Evolutionary conservation across 768 basidiomycete genomes (phyloP), one percentile per base, ranked within the genome.

Genomic region (Dioszegia hungarica): DNA sequence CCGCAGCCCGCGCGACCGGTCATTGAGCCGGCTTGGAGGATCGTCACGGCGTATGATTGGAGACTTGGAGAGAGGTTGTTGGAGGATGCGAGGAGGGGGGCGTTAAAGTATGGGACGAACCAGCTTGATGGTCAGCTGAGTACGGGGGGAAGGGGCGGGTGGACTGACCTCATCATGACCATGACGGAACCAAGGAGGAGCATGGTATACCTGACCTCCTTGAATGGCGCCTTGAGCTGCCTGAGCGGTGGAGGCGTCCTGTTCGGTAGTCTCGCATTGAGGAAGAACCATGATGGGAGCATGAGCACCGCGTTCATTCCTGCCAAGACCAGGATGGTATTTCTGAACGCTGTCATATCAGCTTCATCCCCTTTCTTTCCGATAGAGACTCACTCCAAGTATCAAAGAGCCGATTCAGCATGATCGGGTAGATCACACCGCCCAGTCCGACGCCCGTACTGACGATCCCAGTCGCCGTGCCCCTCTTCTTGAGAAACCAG

Each of bases 391-490:
- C 39, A 70, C 68, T 46, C 34, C 64, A 44, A 36, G 56, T 34
- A 27, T 61, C 59, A 38, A 75, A 66, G 0, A 75, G 57, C 31
- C 59, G 51, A 27, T 62, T 61, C 12, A 75, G 56, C 27, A 63
- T 60, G 54, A 75, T 75, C 3, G 73, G 73, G 52, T 73, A 68
- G 45, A 75, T 63, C 17, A 75, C 71, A 14, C 73, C 73, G 6
- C 65, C 71, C 14, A 72, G 46, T 10, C 73, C 73, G 22, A 59
- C 63, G 3, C 73, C 73, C 44, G 67, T 67, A 6, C 68, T 60
- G 8, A 71, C 70, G 49, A 75, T 60, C 2, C 73, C 73, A 10
- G 68, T 62, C 5, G 73, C 73, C 0, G 67, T 72, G 12, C 65
- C 59, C 25, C 71, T 52, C 29, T 60, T 59, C 27, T 63, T 57